phyloP scores from a whole-genome alignment of 1,284 basidiomycete genomes.

The Apiotrichum laibachii region DNA sequence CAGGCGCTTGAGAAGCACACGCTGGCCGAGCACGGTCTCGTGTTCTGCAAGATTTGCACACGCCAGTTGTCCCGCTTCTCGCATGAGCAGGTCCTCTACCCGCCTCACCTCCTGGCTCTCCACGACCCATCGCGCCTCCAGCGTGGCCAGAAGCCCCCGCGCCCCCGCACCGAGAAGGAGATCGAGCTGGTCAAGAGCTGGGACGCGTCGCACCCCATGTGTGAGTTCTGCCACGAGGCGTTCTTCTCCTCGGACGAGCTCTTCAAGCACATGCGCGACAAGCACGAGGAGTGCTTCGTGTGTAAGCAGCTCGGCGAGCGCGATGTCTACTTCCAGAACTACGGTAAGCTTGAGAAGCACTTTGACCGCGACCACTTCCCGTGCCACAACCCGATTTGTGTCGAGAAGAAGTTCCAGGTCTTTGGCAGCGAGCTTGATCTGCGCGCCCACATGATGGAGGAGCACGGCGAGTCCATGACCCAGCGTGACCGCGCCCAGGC shows the following conservation, averaged over 20 bases:
- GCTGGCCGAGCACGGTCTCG: conserved; percentile 61
- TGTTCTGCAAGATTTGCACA: conserved; percentile 88
- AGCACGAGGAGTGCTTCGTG: conserved; percentile 94
- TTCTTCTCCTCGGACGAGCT: conserved; percentile 90
- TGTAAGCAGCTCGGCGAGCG: conserved; percentile 77
- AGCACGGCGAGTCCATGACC: conserved; percentile 76
- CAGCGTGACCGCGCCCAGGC: conserved; percentile 73
- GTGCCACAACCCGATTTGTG: conserved; percentile 71
- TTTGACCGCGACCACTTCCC: conserved; percentile 63
- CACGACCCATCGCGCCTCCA: conserved; percentile 75
- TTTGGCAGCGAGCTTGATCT: conserved; percentile 85
- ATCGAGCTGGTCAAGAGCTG: conserved; percentile 45
- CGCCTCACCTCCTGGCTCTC: conserved; percentile 63
- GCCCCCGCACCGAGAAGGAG: conserved; percentile 40
- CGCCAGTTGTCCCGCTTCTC: conserved; percentile 90
- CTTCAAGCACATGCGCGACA: conserved; percentile 89
- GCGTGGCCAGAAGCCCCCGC: conserved; percentile 50
- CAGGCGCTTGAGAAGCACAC: conserved; percentile 70
- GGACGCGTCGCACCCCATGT: conserved; percentile 53
- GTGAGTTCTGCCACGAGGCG: conserved; percentile 76
- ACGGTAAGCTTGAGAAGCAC: conserved; percentile 63
- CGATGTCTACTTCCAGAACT: conserved; percentile 82
- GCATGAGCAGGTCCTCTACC: conserved; percentile 88
- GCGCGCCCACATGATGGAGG: conserved; percentile 77
- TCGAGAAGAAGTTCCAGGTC: conserved; percentile 89